Conservation (phyloP, 495 filamentous ascomycete genomes). For the Usnea hakonensis region DNA sequence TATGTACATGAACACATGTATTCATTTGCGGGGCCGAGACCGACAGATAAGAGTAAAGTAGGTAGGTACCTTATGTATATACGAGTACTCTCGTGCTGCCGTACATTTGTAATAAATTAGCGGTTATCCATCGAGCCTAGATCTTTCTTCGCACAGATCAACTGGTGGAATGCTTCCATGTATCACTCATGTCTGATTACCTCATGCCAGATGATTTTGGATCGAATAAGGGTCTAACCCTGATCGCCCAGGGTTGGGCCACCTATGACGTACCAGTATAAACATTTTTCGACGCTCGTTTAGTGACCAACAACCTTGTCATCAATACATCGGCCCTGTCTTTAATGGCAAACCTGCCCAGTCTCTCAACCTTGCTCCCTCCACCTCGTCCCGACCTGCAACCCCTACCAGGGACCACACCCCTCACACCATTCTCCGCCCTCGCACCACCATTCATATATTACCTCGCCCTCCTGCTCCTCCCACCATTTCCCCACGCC, state of each 20-base stretch:
- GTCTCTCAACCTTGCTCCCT: slow-evolving; percentile 12
- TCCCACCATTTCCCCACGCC: slow-evolving; percentile 20
- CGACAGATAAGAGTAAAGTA: too few relatives aligned
- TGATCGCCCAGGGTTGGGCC: not conserved
- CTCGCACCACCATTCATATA: slow-evolving; percentile 22
- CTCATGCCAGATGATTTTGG: too few relatives aligned
- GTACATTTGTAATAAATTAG: too few relatives aligned
- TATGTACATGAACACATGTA: too few relatives aligned
- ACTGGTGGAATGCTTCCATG: not conserved
- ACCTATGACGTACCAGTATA: not conserved
- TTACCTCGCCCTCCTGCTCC: slow-evolving; percentile 23
- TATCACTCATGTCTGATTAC: too few relatives aligned
- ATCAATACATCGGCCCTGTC: not conserved
- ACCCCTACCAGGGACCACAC: slow-evolving; percentile 15
- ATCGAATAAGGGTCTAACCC: not conserved
- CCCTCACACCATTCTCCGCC: slow-evolving; percentile 19
- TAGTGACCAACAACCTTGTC: too few relatives aligned
- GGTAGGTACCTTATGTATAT: too few relatives aligned
- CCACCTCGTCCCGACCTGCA: slow-evolving; percentile 17
- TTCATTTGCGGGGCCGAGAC: too few relatives aligned
- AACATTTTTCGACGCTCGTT: too few relatives aligned
- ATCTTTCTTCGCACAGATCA: not conserved
- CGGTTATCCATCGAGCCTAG: not conserved
- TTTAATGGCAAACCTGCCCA: not conserved
- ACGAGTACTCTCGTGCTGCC: too few relatives aligned